These are phyloP conservation scores for Prunus armeniaca DNA, from an alignment of 306 rosid genomes.

Conservation along the genomic window DNA sequence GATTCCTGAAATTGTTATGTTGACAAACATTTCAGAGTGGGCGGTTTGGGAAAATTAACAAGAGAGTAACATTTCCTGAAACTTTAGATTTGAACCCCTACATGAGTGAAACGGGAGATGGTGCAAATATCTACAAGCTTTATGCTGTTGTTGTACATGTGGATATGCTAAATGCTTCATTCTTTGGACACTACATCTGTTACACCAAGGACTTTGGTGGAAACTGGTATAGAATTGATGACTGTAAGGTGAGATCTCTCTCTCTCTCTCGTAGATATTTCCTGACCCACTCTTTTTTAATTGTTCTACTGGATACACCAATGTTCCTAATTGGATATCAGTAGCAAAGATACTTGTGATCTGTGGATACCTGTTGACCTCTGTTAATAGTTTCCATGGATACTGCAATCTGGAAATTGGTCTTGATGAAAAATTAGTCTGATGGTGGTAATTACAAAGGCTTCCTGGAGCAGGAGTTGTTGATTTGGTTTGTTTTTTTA, in stretches of 20 bases:
- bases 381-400: not conserved
- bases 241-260: constrained; percentile 60
- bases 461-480: too few relatives aligned
- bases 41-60: constrained; percentile 92
- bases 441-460: too few relatives aligned
- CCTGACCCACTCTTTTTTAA: not conserved
- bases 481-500: too few relatives aligned
- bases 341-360: not conserved
- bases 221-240: constrained; percentile 83
- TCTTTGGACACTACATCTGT: constrained; percentile 94
- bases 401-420: too few relatives aligned
- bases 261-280: not conserved
- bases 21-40: constrained; percentile 68
- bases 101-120: constrained; percentile 79
- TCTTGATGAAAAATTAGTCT: too few relatives aligned
- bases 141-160: constrained; percentile 94
- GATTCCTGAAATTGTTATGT: constrained; percentile 4
- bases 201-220: constrained; percentile 77
- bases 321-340: too few relatives aligned
- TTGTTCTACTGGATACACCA: not conserved
- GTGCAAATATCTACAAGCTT: constrained; percentile 66
- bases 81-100: constrained; percentile 78
- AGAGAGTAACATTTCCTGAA: constrained; percentile 87
- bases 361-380: too few relatives aligned
- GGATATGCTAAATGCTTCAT: constrained; percentile 96